Conservation (phyloP, 192 early-diverging fungal species). For the Coemansia reversa region DNA sequence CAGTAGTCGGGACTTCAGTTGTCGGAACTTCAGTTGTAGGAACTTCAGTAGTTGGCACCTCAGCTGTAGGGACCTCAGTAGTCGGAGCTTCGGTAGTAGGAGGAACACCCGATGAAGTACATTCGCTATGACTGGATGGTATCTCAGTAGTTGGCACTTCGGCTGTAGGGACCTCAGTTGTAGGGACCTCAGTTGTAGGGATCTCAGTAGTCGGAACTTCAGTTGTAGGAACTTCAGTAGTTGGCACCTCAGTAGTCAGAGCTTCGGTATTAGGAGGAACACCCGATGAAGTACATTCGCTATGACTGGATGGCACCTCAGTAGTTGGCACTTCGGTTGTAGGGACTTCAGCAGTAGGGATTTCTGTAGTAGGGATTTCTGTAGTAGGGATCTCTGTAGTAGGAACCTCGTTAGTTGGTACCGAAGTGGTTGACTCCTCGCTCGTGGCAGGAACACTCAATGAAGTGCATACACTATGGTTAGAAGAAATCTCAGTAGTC, state of each 20-base stretch:
- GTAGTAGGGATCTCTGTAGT: slow-evolving; percentile 18
- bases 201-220: slow-evolving; percentile 26
- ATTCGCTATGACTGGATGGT: neutral
- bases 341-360: slow-evolving; percentile 17
- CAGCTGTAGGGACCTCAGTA: slow-evolving; percentile 12
- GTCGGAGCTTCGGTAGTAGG: slow-evolving; percentile 12
- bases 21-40: slow-evolving; percentile 19
- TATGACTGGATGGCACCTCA: slow-evolving; percentile 8
- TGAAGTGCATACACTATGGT: slow-evolving; percentile 9
- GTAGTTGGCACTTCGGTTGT: slow-evolving; percentile 20
- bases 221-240: slow-evolving; percentile 5
- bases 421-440: slow-evolving; percentile 4
- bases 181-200: slow-evolving; percentile 18
- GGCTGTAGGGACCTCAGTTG: slow-evolving; percentile 14
- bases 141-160: slow-evolving; percentile 20
- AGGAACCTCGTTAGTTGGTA: slow-evolving; percentile 4
- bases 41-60: slow-evolving; percentile 9
- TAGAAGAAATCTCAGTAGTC: slow-evolving; percentile 9
- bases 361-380: slow-evolving; percentile 20
- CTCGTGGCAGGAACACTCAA: slow-evolving; percentile 1
- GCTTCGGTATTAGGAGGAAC: slow-evolving; percentile 14
- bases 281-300: neutral
- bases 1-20: slow-evolving; percentile 15
- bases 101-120: slow-evolving; percentile 1
- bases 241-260: neutral